phyloP scores from a whole-genome alignment of 2,329 filamentous ascomycete genomes.

The Leptographium wingfieldii region DNA sequence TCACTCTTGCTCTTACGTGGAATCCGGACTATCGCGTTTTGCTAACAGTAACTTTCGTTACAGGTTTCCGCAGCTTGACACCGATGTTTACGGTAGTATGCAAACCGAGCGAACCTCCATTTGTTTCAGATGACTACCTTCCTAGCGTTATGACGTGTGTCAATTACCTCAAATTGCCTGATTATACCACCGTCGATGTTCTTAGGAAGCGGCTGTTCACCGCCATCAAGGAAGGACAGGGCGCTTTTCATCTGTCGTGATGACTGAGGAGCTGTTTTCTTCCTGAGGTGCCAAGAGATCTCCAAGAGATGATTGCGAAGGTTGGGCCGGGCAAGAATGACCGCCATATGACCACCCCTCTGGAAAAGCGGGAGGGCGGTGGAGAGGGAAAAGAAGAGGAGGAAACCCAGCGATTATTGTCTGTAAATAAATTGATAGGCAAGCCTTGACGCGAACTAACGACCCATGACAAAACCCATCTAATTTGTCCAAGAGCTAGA shows the following conservation, averaged over 20 bases:
- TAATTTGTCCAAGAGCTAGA: too few species aligned
- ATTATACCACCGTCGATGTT: conserved; percentile 70
- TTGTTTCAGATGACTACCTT: conserved; percentile 92
- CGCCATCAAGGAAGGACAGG: conserved; percentile 90
- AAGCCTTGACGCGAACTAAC: too few species aligned
- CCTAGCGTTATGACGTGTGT: conserved; percentile 99
- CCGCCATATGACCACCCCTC: not conserved
- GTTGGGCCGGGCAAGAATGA: not conserved
- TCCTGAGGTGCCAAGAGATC: not conserved
- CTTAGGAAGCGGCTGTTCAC: conserved; percentile 68
- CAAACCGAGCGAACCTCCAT: conserved; percentile 93
- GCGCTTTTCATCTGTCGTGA: conserved; percentile 88
- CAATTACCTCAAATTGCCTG: conserved; percentile 95
- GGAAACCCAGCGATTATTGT: too few species aligned
- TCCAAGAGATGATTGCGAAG: not conserved
- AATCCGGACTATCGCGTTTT: not conserved
- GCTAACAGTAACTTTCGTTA: not conserved
- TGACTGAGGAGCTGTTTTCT: not conserved
- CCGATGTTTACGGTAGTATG: conserved; percentile 99
- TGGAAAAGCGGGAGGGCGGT: too few species aligned
- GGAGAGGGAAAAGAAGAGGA: too few species aligned
- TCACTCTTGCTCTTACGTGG: not conserved
- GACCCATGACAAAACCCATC: too few species aligned
- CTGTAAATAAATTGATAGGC: too few species aligned
- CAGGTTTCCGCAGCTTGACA: conserved; percentile 67